Conservation (phyloP, 2,329 filamentous ascomycete genomes). For the Trichoderma harzianum region DNA sequence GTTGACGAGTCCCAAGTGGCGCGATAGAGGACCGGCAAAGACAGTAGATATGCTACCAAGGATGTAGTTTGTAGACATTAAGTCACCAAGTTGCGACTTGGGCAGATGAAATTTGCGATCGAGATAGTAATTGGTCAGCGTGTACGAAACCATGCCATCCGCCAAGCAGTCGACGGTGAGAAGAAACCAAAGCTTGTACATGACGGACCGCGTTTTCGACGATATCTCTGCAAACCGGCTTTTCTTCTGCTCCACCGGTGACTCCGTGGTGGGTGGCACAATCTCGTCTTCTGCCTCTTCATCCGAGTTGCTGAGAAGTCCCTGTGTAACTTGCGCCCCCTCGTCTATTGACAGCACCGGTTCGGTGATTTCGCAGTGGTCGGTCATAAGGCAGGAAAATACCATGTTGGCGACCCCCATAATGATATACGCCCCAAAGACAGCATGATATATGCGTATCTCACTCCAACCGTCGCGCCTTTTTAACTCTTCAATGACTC, state of each 20-base stretch:
- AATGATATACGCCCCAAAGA: conserved; percentile 56
- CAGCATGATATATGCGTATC: conserved; percentile 51
- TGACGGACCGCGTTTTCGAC: conserved; percentile 51
- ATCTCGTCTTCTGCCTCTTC: conserved; percentile 22
- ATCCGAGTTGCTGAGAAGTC: conserved; percentile 25
- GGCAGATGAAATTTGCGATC: conserved; percentile 52
- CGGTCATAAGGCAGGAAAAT: conserved; percentile 45
- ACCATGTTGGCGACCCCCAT: conserved; percentile 53
- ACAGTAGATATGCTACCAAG: conserved; percentile 51
- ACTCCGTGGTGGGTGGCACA: neutral
- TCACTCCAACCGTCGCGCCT: conserved; percentile 46
- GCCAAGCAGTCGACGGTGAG: conserved; percentile 62
- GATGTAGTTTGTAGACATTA: conserved; percentile 53
- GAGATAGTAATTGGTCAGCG: conserved; percentile 57
- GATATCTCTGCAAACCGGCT: conserved; percentile 54
- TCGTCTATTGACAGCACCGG: neutral
- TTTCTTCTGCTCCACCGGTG: neutral
- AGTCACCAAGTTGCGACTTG: conserved; percentile 58
- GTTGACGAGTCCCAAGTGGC: conserved; percentile 59
- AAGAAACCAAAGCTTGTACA: conserved; percentile 64
- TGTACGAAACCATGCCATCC: conserved; percentile 61
- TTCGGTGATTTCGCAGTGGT: conserved; percentile 46
- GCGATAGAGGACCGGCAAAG: conserved; percentile 56
- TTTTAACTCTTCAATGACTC: conserved; percentile 47
- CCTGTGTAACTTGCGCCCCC: conserved; percentile 20